Percentiles rank a stretch among this genome's conserved stretches.
phyloP scores from a whole-genome alignment of 148 eudicot species.

The Heliosperma pusillum region DNA sequence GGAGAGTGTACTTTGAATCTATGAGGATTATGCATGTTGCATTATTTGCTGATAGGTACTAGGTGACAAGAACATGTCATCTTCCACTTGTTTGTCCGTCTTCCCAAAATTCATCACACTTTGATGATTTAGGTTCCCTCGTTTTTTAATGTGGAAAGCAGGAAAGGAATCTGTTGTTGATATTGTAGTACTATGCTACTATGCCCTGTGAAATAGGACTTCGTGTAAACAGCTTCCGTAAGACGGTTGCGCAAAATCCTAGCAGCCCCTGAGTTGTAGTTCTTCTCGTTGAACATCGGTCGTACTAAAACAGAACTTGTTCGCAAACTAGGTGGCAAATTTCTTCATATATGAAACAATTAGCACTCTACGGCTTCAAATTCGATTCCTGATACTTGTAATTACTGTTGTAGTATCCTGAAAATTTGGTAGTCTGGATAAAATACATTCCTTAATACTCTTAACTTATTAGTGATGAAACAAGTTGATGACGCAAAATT shows the following conservation, averaged over 20 bases:
- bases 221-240: background rate
- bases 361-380: background rate
- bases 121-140: slow-evolving; percentile 5
- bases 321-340: background rate
- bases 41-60: slow-evolving; percentile 6
- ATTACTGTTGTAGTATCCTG: no score
- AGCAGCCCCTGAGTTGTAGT: background rate
- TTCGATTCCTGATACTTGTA: no score
- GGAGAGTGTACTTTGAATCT: background rate
- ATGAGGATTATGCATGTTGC: slow-evolving; percentile 12
- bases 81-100: slow-evolving; percentile 19
- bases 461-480: background rate
- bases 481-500: background rate
- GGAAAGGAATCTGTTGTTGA: slow-evolving; percentile 20
- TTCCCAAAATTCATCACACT: slow-evolving; percentile 19
- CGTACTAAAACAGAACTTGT: background rate
- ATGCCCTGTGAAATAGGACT: slow-evolving; percentile 1
- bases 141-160: slow-evolving; percentile 4
- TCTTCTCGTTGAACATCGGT: background rate
- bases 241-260: background rate
- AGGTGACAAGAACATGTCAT: slow-evolving; percentile 20
- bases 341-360: background rate
- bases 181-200: slow-evolving; percentile 7
- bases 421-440: no score
- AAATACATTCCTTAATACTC: no score